Evolutionary conservation across 2,329 filamentous ascomycete species (phyloP).

Genomic region (Emericellopsis cladophorae): DNA sequence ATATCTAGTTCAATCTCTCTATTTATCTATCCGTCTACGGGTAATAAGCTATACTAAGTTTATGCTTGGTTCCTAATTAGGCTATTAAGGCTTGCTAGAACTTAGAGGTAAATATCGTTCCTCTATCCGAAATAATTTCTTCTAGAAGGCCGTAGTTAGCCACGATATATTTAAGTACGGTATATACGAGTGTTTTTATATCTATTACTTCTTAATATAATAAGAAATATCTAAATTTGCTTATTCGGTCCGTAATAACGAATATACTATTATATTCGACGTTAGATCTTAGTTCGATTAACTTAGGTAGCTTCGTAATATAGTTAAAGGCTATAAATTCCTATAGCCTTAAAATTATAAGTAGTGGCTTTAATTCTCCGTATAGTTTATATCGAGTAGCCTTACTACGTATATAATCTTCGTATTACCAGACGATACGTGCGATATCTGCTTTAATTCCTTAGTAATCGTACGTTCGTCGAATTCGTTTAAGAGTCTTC

Average conservation of each 20-base stretch:
- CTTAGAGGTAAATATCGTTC: constrained; percentile 1
- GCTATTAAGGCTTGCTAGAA: constrained; percentile 1
- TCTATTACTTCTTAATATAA: constrained; percentile 1
- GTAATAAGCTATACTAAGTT: constrained; percentile 2
- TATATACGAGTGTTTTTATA: constrained; percentile 1
- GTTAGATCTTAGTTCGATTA: constrained; percentile 3
- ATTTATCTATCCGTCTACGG: constrained; percentile 2
- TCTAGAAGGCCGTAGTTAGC: constrained; percentile 1
- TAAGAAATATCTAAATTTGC: constrained; percentile 2
- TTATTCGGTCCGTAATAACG: constrained; percentile 2
- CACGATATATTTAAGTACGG: background rate
- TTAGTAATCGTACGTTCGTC: constrained; percentile 2
- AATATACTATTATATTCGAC: too few relatives aligned
- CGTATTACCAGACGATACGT: constrained; percentile 3
- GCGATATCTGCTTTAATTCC: constrained; percentile 3
- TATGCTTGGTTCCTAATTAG: constrained; percentile 2
- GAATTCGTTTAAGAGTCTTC: background rate
- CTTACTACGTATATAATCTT: constrained; percentile 4
- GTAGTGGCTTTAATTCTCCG: constrained; percentile 4
- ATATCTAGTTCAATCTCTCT: too few relatives aligned
- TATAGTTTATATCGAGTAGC: constrained; percentile 4
- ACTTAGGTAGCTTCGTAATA: constrained; percentile 4
- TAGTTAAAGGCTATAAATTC: constrained; percentile 2
- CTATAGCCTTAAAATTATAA: constrained; percentile 3
- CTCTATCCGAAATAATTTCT: constrained; percentile 3